Conservation (phyloP, 306 rosid genomes). For the Corylus americana region DNA sequence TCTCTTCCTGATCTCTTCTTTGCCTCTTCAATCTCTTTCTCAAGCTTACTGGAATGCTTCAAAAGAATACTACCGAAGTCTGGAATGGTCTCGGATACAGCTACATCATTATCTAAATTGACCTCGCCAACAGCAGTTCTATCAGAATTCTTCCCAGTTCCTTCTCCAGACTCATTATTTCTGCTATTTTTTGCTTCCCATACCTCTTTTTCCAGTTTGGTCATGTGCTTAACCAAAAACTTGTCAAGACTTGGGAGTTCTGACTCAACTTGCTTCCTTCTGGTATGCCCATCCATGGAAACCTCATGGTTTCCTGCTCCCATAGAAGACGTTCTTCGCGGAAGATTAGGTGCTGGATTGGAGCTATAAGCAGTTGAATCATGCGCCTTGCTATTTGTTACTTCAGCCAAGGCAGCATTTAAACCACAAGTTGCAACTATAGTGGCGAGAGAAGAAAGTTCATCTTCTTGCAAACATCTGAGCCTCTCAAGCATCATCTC, state of each 20-base stretch:
- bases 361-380: slow-evolving; percentile 41
- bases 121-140: slow-evolving; percentile 28
- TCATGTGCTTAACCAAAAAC: slow-evolving; percentile 75
- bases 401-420: slow-evolving; percentile 82
- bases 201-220: slow-evolving; percentile 85
- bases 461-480: slow-evolving; percentile 79
- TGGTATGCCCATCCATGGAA: slow-evolving; percentile 38
- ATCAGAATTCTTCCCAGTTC: slow-evolving; percentile 26
- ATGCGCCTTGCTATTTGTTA: slow-evolving; percentile 53
- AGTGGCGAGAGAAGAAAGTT: slow-evolving; percentile 88
- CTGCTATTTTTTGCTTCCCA: slow-evolving; percentile 69
- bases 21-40: slow-evolving; percentile 50
- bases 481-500: slow-evolving; percentile 80
- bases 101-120: slow-evolving; percentile 6
- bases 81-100: slow-evolving; percentile 38
- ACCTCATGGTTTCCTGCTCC: slow-evolving; percentile 40
- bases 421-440: slow-evolving; percentile 92
- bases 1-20: slow-evolving; percentile 29
- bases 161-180: slow-evolving; percentile 42
- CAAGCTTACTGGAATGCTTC: slow-evolving; percentile 47
- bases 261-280: slow-evolving; percentile 53
- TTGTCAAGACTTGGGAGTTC: slow-evolving; percentile 90
- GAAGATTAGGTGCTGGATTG: slow-evolving; percentile 30
- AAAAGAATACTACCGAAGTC: slow-evolving; percentile 55
- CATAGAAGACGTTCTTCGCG: slow-evolving; percentile 48